Conservation (phyloP, 2,329 filamentous ascomycete genomes). For the Ophiognomonia clavigignenti-juglandacearum region DNA sequence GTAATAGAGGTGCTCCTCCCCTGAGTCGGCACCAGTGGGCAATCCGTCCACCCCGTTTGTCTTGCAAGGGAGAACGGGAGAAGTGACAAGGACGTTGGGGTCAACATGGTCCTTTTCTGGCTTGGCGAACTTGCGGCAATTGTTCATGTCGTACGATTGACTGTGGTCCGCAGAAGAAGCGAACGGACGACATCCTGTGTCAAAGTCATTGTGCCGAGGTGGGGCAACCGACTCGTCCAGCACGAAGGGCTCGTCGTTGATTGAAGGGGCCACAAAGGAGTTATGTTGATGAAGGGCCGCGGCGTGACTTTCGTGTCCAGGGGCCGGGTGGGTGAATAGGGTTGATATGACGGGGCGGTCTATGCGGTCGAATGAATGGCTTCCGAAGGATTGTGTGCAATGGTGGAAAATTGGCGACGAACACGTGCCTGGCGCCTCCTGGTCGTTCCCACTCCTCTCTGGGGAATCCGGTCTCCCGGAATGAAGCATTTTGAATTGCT, state of each 20-base stretch:
- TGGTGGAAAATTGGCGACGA: neutral
- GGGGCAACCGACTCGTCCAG: neutral
- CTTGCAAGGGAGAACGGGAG: no score
- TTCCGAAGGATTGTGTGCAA: neutral
- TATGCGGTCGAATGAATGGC: neutral
- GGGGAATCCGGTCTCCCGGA: neutral
- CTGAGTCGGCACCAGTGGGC: no score
- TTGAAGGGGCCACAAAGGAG: slow-evolving; percentile 21
- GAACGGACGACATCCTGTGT: neutral
- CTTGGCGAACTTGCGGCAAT: slow-evolving; percentile 38
- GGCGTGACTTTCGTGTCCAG: neutral
- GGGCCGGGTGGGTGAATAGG: neutral
- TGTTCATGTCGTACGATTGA: slow-evolving; percentile 28
- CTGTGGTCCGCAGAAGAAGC: slow-evolving; percentile 25
- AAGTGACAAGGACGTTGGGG: no score
- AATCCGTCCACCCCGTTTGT: no score
- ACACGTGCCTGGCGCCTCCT: neutral
- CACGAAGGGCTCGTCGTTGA: neutral
- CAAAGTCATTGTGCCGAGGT: neutral
- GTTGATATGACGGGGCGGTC: neutral
- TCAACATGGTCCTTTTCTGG: slow-evolving; percentile 44
- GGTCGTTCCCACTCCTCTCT: neutral
- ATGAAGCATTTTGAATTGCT: slow-evolving; percentile 2
- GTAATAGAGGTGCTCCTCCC: neutral
- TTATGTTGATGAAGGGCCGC: slow-evolving; percentile 3